Base-by-base conservation (phyloP, 176 grass and related monocot genomes). In the Typha latifolia region DNA sequence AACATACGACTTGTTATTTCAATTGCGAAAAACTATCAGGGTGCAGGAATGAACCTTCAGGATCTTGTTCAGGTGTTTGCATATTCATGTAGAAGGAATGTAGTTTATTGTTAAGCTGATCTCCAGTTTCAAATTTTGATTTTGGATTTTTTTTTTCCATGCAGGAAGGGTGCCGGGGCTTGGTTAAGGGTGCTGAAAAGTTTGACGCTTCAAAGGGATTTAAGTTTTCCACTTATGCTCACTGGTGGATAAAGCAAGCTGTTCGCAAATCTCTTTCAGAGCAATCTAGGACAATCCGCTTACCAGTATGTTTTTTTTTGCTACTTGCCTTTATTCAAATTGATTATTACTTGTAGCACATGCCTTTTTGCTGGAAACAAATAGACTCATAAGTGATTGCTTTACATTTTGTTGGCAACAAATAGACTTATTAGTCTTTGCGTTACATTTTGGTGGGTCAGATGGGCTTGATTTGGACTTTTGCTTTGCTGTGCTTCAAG, bases 241-340 rank as follows among this genome's bases (percentile, higher is more conserved):
- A 92, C 69, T 93, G 94, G 89, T 99, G 89, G 89, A 99, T 93
- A 51, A 97, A 84, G 62, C 94, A 99, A 78, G 78, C 89, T 70
- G 87, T 99, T 53, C 78, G 88, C 55, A 99, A 80, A 21, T 91
- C 75, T 56, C 85, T 93, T 34, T 78, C 85, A n/a, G 85, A 89
- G 56, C 79, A 86, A 63, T 84, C 89, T 11, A 82, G 85, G 12
- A 81, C 87, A 52, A 92, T 97, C 70, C 82, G 89, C 2, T 64
- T 97, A 71, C 93, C 93, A 16, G 93, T 97, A 87, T 57, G 78
- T 66, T 16, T 16, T 16, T 16, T 29, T 9, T 43, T 43, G 1
- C 37, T 61, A 16, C 59, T 66, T 7, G 16, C 53, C 19, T 12
- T 80, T 77, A 34, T 55, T 12, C 8, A 31, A 22, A 43, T 73